These are phyloP conservation scores for Protomyces lactucae-debilis DNA, from an alignment of 1,139 yeast species.

Conservation along the genomic window DNA sequence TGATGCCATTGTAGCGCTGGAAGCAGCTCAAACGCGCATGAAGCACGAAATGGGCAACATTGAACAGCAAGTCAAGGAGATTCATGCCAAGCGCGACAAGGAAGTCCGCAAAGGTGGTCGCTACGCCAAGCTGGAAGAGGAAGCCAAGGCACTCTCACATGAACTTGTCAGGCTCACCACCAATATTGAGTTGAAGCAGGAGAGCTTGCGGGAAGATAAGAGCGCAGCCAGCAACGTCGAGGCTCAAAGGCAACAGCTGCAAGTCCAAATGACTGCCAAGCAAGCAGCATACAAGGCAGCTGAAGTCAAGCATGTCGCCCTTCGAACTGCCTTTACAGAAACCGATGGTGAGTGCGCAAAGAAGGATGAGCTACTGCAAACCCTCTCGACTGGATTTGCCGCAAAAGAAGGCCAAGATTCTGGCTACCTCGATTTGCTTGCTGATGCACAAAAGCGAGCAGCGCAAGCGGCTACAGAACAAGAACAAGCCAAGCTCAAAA, in stretches of 20 bases:
- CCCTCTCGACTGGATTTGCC: slow-evolving; percentile 85
- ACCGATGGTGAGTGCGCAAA: slow-evolving; percentile 51
- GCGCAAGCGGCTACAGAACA: slow-evolving; percentile 54
- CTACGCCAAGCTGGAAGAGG: slow-evolving; percentile 55
- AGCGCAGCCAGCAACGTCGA: slow-evolving; percentile 33
- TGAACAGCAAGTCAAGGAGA: slow-evolving; percentile 56
- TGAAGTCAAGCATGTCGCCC: slow-evolving; percentile 44
- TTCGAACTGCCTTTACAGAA: slow-evolving; percentile 46
- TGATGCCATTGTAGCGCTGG: slow-evolving; percentile 30
- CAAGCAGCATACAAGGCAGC: slow-evolving; percentile 35
- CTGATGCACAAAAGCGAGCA: slow-evolving; percentile 56
- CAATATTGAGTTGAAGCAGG: slow-evolving; percentile 52
- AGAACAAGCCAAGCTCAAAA: slow-evolving; percentile 58
- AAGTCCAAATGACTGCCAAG: slow-evolving; percentile 20
- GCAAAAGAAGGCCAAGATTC: slow-evolving; percentile 74
- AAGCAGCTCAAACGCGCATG: slow-evolving; percentile 44
- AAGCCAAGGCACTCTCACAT: slow-evolving; percentile 58
- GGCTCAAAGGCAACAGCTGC: slow-evolving; percentile 31
- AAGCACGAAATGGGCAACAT: slow-evolving; percentile 55
- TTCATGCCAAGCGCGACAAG: slow-evolving; percentile 53
- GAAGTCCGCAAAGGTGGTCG: slow-evolving; percentile 62
- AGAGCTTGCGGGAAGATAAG: slow-evolving; percentile 53
- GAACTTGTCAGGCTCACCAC: slow-evolving; percentile 66
- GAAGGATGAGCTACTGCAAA: slow-evolving; percentile 75
- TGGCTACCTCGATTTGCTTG: slow-evolving; percentile 65